Evolutionary conservation across 1,139 yeast species (phyloP).

Genomic region (Taiozyma sp.): DNA sequence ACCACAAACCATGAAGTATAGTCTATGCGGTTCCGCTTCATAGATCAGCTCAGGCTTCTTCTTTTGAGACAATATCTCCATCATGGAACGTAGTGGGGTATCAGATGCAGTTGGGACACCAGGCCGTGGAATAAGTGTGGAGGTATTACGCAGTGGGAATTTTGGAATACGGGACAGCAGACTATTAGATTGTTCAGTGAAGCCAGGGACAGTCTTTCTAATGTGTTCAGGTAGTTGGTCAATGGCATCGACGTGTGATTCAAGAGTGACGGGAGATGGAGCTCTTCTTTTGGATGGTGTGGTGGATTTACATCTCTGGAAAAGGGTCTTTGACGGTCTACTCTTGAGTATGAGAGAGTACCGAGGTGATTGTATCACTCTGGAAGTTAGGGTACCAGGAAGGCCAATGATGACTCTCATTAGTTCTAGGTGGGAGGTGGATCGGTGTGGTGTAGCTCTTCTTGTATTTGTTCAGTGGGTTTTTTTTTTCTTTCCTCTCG

Average conservation of each 20-base stretch:
- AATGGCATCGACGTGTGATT: conserved; percentile 6
- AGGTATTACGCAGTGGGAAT: conserved; percentile 67
- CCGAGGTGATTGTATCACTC: not conserved
- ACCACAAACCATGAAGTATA: conserved; percentile 67
- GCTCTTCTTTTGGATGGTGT: not conserved
- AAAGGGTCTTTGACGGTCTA: not conserved
- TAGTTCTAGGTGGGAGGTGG: not conserved
- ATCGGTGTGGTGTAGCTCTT: not conserved
- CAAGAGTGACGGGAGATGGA: not conserved
- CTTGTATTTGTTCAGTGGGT: not conserved
- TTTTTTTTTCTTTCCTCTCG: not conserved
- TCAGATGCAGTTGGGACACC: conserved; percentile 73
- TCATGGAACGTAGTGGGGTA: conserved; percentile 57
- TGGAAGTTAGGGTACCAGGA: not conserved
- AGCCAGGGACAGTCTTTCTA: conserved; percentile 52
- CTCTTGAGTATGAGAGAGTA: not conserved
- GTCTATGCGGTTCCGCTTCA: conserved; percentile 79
- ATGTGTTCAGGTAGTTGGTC: conserved; percentile 12
- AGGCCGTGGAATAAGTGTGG: conserved; percentile 67
- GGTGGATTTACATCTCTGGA: conserved; percentile 6
- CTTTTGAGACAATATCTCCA: conserved; percentile 52
- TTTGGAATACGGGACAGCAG: conserved; percentile 50
- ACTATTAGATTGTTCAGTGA: conserved; percentile 44
- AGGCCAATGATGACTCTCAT: not conserved
- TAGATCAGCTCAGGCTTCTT: conserved; percentile 69